Conservation (phyloP, 495 filamentous ascomycete species). For the Aspergillus diversus region DNA sequence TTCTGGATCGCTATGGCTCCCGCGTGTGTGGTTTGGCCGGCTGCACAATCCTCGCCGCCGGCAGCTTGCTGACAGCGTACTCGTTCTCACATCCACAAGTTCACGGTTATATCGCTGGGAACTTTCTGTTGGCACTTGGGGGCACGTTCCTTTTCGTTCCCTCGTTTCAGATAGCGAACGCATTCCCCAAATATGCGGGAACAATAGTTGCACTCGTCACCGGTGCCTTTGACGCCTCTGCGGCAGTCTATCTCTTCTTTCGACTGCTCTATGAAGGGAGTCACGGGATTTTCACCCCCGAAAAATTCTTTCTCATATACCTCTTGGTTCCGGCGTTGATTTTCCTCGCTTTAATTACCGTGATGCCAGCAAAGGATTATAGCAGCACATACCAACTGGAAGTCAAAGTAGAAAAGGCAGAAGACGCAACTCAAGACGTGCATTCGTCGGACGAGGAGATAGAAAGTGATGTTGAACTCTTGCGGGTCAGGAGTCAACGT, state of each 20-base stretch:
- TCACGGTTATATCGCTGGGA: slow-evolving; percentile 65
- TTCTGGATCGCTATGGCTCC: slow-evolving; percentile 69
- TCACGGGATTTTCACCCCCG: slow-evolving; percentile 51
- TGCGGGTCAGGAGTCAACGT: slow-evolving; percentile 59
- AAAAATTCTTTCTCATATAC: slow-evolving; percentile 68
- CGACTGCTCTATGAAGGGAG: slow-evolving; percentile 60
- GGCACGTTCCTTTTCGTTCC: slow-evolving; percentile 74
- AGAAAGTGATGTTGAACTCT: slow-evolving; percentile 45
- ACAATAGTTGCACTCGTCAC: slow-evolving; percentile 70
- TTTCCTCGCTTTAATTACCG: slow-evolving; percentile 54
- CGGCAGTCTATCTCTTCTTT: slow-evolving; percentile 70
- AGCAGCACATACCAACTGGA: slow-evolving; percentile 61
- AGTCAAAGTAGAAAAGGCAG: slow-evolving; percentile 64
- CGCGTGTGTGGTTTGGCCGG: slow-evolving; percentile 61
- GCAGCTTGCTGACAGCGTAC: slow-evolving; percentile 60
- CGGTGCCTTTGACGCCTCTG: slow-evolving; percentile 72
- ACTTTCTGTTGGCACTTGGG: slow-evolving; percentile 66
- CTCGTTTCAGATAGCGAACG: slow-evolving; percentile 72
- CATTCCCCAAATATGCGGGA: slow-evolving; percentile 68
- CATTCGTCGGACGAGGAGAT: slow-evolving; percentile 66
- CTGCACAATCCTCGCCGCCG: slow-evolving; percentile 57
- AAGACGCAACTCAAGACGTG: slow-evolving; percentile 45
- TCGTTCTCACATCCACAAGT: slow-evolving; percentile 56
- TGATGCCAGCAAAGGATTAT: slow-evolving; percentile 68
- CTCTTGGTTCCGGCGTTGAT: slow-evolving; percentile 61